These are phyloP conservation scores for Globisporangium lucens DNA, from an alignment of 352 stramenopile species.

Conservation along the genomic window DNA sequence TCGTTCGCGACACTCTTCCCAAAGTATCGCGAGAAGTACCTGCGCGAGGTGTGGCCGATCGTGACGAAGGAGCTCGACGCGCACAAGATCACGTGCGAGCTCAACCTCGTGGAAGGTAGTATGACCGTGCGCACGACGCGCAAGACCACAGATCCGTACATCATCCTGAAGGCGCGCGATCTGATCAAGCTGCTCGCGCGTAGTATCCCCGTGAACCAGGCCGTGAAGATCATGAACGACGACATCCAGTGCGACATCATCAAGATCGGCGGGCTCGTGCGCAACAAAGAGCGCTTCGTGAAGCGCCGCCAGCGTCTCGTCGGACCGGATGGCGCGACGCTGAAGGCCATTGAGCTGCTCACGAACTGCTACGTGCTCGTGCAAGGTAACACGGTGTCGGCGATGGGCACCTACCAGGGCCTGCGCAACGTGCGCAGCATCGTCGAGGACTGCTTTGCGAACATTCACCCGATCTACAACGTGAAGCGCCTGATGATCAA, in stretches of 20 bases:
- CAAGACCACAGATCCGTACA: constrained; percentile 97
- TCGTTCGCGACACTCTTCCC: constrained; percentile 99
- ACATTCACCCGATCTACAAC: constrained; percentile 99
- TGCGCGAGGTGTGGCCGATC: constrained; percentile 98
- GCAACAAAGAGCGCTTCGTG: constrained; percentile 99
- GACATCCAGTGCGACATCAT: constrained; percentile 99
- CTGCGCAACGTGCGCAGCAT: constrained; percentile 96
- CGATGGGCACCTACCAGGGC: constrained; percentile 86
- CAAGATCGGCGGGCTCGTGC: constrained; percentile 98
- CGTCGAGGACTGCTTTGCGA: constrained; percentile 99
- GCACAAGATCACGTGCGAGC: constrained; percentile 95
- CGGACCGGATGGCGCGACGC: constrained; percentile 96
- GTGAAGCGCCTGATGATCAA: constrained; percentile 99
- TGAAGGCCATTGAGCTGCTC: constrained; percentile 98
- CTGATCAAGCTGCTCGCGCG: constrained; percentile 98
- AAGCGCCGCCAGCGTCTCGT: constrained; percentile 97
- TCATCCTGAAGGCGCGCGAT: constrained; percentile 98
- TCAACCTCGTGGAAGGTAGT: constrained; percentile 97
- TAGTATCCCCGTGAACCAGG: constrained; percentile 96
- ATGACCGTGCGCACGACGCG: constrained; percentile 93
- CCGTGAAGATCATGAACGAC: constrained; percentile 97
- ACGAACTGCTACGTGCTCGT: constrained; percentile 99
- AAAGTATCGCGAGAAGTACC: constrained; percentile 99
- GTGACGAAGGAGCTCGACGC: constrained; percentile 96
- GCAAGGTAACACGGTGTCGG: constrained; percentile 97